Evolutionary conservation across 1,139 yeast species (phyloP), one percentile per base, ranked within the genome.

Genomic region (Kurtzmaniella quercitrusa): DNA sequence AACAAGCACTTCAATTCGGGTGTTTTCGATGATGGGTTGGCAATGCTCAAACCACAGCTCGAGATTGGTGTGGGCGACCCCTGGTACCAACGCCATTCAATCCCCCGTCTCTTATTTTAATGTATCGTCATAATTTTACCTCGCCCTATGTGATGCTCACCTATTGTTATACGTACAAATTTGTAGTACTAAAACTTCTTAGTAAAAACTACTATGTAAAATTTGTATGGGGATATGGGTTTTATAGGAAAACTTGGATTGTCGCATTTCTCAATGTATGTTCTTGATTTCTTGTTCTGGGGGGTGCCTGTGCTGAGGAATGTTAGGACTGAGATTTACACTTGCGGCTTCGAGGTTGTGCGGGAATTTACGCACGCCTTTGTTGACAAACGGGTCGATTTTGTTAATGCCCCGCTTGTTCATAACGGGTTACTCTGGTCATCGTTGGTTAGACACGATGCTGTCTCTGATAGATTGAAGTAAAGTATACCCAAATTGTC

Each of bases 271-370:
- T 34, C 44, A 37, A 36, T 10, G 25, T 19, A 36, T 36, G 19
- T 19, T 36, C 19, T 36, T 18, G 19, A 36, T 19, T 36, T 36
- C 14, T 12, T 7, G 10, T 19, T 36, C 21, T 19, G 3, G 23
- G 3, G 12, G 19, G 17, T 36, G n/a, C 16, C 52, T 48, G 52
- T 51, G 45, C 55, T 51, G 48, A 46, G 41, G 45, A 47, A 42
- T 53, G 54, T 53, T 55, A 55, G 60, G 54, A 53, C 57, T 46
- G 46, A 41, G 17, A 48, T 46, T 54, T 55, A 55, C 59, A 41
- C 55, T 37, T 19, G 40, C 41, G 21, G n/a, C 17, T 21, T 27
- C 41, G 12, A 17, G 23, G 27, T 41, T 44, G 40, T 45, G 42
- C 46, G 39, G 46, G 29, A 42, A 43, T 37, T 42, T 46, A 46